Evolutionary conservation across 2,329 filamentous ascomycete genomes (phyloP), one percentile per base, ranked within the genome.

Genomic region (Trichophyton benhamiae): DNA sequence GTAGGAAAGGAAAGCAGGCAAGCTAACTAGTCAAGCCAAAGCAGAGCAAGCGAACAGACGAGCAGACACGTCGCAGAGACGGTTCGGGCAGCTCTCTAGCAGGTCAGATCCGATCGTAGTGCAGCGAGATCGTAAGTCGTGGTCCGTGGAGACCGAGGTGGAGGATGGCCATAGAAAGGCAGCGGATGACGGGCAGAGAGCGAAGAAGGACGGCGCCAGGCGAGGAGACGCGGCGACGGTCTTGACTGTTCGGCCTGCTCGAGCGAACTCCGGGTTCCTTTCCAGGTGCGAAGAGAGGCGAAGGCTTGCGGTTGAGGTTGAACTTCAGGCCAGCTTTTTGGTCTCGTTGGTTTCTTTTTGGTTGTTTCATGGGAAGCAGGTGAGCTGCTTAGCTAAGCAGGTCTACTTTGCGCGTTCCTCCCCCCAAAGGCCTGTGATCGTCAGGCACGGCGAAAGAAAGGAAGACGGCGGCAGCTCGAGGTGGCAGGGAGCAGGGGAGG

Each of bases 111-210:
- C 22, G 41, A 44, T n/a, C 36, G 33, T 25, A 9, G 20, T 58
- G 7, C 9, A 9, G 38, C 13, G 38, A 58, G 38, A 41, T 58
- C 36, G 55, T 58, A 58, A 42, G 55, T 25, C 33, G 55, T 41
- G 55, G 55, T 44, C 36, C 36, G 36, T 33, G 36, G 36, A 44
- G 55, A 58, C 55, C 55, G 17, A 15, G 36, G 55, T 58, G 36
- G 55, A 58, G 55, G 55, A 58, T n/a, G 55, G 55, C 55, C 55
- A 58, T 58, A 58, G 55, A 58, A 20, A 17, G 55, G 55, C n/a
- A 20, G 22, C 55, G 9, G 55, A 11, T 20, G 36, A 30, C 11
- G 27, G 42, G n/a, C 9, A 15, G 17, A 55, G n/a, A 55, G 52
- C 30, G n/a, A 53, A 6, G 9, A 5, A 27, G 27, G 27, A 25